Base-by-base conservation (phyloP, 495 filamentous ascomycete genomes). In the Daldinia childiae region DNA sequence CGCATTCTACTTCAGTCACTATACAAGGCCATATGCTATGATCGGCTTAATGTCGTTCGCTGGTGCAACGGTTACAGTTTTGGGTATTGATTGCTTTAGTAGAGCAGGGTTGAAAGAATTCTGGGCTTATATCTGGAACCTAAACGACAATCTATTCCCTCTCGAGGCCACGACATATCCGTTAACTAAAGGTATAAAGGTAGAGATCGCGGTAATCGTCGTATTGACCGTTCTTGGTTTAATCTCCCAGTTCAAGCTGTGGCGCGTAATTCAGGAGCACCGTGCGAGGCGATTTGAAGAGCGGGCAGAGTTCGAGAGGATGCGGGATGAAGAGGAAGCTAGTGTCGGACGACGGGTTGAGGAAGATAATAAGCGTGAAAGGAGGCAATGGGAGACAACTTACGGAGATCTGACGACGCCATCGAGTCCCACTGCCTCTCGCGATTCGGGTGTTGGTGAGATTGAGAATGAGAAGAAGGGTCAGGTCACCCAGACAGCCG, bases 21-120 rank as follows among this genome's bases (percentile, higher is more conserved):
- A 91, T 75, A 97, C 93, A 0, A 85, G 92, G 7, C 87, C 87
- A 0, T 95, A 94, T 74, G 91, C 87, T 11, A 77, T 96, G 59
- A 95, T 98, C 38, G 83, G 79, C 17, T 87, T 86, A 17, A 93
- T 91, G 9, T 89, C 93, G 1, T 95, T 97, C 74, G 83, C 90
- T 29, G 95, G 95, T 12, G 90, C 93, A 8, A 97, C 93, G 0
- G 88, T 87, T 4, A 80, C 90, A 0, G 84, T 95, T 6, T 78
- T 98, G 6, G 95, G 95, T 6, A 92, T 98, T 59, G 95, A 98
- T 77, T 97, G 94, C 77, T 96, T 93, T 74, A 94, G 90, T 72
- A 84, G 90, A 56, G 95, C 94, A 12, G 95, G 95, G 0, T 80
- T 97, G 72, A 97, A 95, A 76, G 95, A 98, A 76, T 98, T 98